Conservation (phyloP, 768 basidiomycete genomes). For the Russula emetica region DNA sequence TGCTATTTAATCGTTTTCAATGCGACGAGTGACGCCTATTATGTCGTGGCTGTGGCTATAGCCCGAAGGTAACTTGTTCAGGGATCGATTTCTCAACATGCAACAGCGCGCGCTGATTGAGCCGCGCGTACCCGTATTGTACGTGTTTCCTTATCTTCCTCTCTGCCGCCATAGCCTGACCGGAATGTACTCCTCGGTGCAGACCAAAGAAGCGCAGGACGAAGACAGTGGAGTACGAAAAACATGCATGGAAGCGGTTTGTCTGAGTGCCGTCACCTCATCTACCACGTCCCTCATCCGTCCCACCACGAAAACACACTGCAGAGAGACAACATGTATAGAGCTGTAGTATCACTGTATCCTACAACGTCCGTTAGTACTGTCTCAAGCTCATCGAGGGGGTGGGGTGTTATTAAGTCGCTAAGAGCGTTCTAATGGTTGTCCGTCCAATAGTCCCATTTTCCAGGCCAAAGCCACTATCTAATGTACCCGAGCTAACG, state of each 20-base stretch:
- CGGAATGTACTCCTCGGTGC: constrained; percentile 16
- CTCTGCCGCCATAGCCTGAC: neutral
- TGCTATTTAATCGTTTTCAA: neutral
- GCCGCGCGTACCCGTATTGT: constrained; percentile 78
- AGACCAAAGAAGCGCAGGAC: constrained; percentile 54
- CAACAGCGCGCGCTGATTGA: constrained; percentile 86
- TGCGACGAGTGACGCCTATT: neutral
- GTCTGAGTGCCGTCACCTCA: constrained; percentile 24
- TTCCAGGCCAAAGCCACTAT: neutral
- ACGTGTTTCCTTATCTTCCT: constrained; percentile 31
- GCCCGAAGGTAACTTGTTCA: constrained; percentile 93
- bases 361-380: constrained; percentile 5
- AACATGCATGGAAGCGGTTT: constrained; percentile 76
- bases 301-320: neutral
- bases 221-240: constrained; percentile 65
- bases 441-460: constrained; percentile 2
- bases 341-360: constrained; percentile 15
- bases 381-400: neutral
- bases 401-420: constrained; percentile 1
- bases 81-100: constrained; percentile 81
- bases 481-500: neutral
- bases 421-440: neutral
- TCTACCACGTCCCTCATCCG: neutral
- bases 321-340: constrained; percentile 2
- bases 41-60: constrained; percentile 33